phyloP scores from a whole-genome alignment of 1,284 basidiomycete species.

The Moesziomyces sp. region DNA sequence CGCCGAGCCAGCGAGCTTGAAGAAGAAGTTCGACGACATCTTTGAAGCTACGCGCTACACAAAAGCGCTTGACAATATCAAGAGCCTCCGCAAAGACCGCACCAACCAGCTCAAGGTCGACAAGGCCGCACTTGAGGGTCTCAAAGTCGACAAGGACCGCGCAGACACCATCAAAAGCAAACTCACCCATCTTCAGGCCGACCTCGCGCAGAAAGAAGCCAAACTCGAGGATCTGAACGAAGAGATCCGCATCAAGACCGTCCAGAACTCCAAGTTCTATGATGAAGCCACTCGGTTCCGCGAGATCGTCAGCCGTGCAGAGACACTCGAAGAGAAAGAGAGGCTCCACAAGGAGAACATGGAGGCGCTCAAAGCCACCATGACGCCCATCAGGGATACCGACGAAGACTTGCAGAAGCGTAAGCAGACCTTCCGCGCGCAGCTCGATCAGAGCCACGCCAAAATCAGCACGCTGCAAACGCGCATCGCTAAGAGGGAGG shows the following conservation, averaged over 20 bases:
- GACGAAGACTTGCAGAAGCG: constrained; percentile 80
- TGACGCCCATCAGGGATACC: constrained; percentile 78
- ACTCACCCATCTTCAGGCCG: constrained; percentile 45
- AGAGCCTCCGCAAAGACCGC: constrained; percentile 80
- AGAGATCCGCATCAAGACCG: constrained; percentile 71
- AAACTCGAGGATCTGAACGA: constrained; percentile 56
- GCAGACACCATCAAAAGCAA: constrained; percentile 74
- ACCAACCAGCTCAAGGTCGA: constrained; percentile 90
- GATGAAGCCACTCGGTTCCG: constrained; percentile 85
- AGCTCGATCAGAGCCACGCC: constrained; percentile 73
- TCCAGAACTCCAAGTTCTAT: constrained; percentile 83
- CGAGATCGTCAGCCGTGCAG: constrained; percentile 80
- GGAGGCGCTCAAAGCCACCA: constrained; percentile 72
- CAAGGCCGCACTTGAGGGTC: constrained; percentile 83
- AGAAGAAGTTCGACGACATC: constrained; percentile 99
- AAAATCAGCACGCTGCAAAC: constrained; percentile 71
- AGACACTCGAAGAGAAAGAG: constrained; percentile 77
- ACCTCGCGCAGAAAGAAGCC: constrained; percentile 53
- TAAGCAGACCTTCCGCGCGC: constrained; percentile 78
- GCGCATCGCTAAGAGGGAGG: constrained; percentile 75
- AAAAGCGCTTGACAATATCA: constrained; percentile 95
- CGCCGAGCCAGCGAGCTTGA: constrained; percentile 86
- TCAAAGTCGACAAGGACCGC: constrained; percentile 85
- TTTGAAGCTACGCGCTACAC: constrained; percentile 91
- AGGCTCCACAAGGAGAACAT: constrained; percentile 76